Evolutionary conservation across 2,329 filamentous ascomycete genomes (phyloP).

Genomic region (Cyanodermella asteris): DNA sequence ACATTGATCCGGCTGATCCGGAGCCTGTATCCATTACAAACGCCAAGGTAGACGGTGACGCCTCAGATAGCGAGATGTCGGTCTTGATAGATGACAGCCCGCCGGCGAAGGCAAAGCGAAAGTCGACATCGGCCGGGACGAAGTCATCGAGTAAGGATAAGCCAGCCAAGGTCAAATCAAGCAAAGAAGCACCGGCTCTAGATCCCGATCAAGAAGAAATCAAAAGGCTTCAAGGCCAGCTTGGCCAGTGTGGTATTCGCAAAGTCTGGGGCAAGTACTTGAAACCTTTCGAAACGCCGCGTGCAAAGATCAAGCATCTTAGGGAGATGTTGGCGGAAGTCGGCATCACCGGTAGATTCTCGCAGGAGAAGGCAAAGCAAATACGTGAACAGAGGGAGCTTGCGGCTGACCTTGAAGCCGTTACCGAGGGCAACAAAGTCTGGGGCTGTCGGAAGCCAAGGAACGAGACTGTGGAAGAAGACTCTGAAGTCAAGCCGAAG

Average conservation of each 20-base stretch:
- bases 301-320: constrained; percentile 65
- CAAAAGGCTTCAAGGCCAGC: constrained; percentile 67
- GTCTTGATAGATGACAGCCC: constrained; percentile 56
- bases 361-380: constrained; percentile 57
- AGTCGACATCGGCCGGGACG: constrained; percentile 6
- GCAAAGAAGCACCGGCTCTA: constrained; percentile 13
- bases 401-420: constrained; percentile 59
- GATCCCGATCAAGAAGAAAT: constrained; percentile 56
- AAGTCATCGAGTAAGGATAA: constrained; percentile 11
- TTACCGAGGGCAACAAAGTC: constrained; percentile 55
- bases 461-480: constrained; percentile 20
- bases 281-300: constrained; percentile 47
- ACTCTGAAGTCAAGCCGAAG: constrained; percentile 18
- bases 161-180: constrained; percentile 22
- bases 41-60: constrained; percentile 16
- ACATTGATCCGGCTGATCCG: too few species aligned
- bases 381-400: constrained; percentile 80
- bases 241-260: constrained; percentile 75
- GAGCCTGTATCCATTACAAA: background rate
- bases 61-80: constrained; percentile 45
- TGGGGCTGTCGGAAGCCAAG: too few species aligned
- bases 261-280: constrained; percentile 83
- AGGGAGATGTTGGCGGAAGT: constrained; percentile 55
- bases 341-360: constrained; percentile 80
- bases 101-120: constrained; percentile 22